phyloP scores from a whole-genome alignment of 257 asterid species.

The Nicotiana sylvestris region DNA sequence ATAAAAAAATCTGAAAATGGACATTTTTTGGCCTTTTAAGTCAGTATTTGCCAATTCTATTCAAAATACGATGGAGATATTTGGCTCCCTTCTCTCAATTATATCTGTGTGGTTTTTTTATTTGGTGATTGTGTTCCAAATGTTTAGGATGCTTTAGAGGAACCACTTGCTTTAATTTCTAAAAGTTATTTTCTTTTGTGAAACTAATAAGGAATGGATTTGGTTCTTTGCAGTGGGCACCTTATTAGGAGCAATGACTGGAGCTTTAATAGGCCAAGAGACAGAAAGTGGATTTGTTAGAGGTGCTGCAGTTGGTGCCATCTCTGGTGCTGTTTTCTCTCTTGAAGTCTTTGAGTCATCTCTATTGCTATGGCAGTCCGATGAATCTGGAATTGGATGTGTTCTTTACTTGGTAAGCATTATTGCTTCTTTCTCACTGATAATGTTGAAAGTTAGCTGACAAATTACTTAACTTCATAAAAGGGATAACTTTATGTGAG shows the following conservation, averaged over 20 bases:
- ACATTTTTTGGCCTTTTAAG: not conserved
- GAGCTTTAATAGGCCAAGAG: slow-evolving; percentile 96
- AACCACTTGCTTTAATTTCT: not conserved
- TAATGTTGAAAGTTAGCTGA: not conserved
- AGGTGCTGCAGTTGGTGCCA: slow-evolving; percentile 98
- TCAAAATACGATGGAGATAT: too few species aligned
- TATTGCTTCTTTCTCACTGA: not conserved
- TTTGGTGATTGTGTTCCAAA: not conserved
- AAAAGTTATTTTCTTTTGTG: not conserved
- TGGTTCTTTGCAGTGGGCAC: slow-evolving; percentile 69
- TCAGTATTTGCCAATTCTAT: not conserved
- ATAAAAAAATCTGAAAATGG: not conserved
- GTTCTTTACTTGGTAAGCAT: slow-evolving; percentile 84
- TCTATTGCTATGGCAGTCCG: slow-evolving; percentile 75
- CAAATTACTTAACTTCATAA: not conserved
- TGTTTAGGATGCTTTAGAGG: not conserved
- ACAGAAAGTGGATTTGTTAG: slow-evolving; percentile 94
- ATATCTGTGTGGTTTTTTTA: too few species aligned
- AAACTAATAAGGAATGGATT: not conserved
- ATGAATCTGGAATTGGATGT: slow-evolving; percentile 91
- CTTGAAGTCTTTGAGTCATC: slow-evolving; percentile 95
- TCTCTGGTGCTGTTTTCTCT: slow-evolving; percentile 97
- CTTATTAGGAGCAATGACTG: slow-evolving; percentile 90
- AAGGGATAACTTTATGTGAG: not conserved
- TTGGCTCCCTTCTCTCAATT: too few species aligned